These are phyloP conservation scores for Omphalea diandra DNA, from an alignment of 441 rosid genomes.

Conservation along the genomic window DNA sequence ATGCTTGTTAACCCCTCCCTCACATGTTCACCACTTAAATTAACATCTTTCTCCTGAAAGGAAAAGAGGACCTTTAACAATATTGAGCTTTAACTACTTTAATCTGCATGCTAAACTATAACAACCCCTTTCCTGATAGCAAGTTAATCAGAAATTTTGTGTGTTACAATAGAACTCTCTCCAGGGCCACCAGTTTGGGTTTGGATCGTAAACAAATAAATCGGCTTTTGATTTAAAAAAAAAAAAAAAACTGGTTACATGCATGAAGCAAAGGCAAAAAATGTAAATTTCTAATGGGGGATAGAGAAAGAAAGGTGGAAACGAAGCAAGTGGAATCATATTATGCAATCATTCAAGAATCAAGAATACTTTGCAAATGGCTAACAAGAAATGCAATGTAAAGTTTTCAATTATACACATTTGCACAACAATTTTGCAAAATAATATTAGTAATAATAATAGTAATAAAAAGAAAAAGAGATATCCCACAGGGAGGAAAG, in stretches of 20 bases:
- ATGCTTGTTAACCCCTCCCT: constrained; percentile 98
- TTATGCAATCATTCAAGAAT: background rate
- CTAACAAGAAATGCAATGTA: background rate
- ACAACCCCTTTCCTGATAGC: background rate
- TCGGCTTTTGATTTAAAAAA: too few species aligned
- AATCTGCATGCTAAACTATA: constrained; percentile 5
- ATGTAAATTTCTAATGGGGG: background rate
- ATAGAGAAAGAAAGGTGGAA: background rate
- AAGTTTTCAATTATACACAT: background rate
- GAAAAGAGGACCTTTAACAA: constrained; percentile 18
- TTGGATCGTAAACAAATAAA: background rate
- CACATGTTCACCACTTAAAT: constrained; percentile 94
- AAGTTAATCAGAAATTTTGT: background rate
- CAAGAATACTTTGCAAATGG: background rate
- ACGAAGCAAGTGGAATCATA: background rate
- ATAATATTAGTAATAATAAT: too few species aligned
- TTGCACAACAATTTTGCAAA: too few species aligned
- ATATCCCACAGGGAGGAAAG: background rate
- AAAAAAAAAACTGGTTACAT: background rate
- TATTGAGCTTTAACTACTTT: constrained; percentile 13
- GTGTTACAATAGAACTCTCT: background rate
- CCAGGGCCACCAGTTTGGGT: background rate
- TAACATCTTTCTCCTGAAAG: constrained; percentile 86
- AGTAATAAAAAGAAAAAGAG: too few species aligned
- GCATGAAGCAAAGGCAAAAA: background rate